phyloP scores from a whole-genome alignment of 257 asterid species.

The Scutellaria baicalensis region DNA sequence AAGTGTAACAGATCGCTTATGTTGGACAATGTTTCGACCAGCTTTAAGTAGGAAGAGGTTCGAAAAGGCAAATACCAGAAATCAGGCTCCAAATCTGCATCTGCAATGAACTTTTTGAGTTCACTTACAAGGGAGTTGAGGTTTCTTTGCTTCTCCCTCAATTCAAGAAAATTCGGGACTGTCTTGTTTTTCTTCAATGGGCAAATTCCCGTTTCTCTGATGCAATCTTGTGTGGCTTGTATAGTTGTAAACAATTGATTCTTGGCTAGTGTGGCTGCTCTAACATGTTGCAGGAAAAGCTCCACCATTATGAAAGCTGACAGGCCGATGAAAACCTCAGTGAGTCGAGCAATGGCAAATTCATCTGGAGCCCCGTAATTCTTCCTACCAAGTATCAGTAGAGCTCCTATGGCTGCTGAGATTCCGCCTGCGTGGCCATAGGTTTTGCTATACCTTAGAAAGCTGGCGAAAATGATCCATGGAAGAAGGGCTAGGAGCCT shows the following conservation, averaged over 20 bases:
- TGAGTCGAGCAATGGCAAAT: conserved; percentile 50
- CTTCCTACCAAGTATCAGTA: conserved; percentile 58
- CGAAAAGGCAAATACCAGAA: conserved; percentile 66
- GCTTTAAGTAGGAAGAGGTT: conserved; percentile 35
- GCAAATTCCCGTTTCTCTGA: conserved; percentile 16
- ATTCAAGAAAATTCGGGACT: neutral
- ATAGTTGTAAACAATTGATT: conserved; percentile 24
- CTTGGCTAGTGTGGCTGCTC: conserved; percentile 59
- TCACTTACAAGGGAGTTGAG: conserved; percentile 24
- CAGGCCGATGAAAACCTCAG: conserved; percentile 55
- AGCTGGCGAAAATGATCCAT: conserved; percentile 54
- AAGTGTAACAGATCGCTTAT: conserved; percentile 28
- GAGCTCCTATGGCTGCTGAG: conserved; percentile 63
- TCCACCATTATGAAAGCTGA: conserved; percentile 39
- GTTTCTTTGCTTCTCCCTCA: conserved; percentile 24
- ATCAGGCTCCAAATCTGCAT: conserved; percentile 55
- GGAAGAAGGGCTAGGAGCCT: conserved; percentile 57
- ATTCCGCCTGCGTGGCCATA: conserved; percentile 58
- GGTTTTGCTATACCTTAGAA: conserved; percentile 51
- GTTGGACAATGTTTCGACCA: conserved; percentile 31
- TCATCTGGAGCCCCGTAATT: conserved; percentile 44
- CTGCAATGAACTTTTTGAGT: conserved; percentile 26
- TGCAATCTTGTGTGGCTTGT: conserved; percentile 30
- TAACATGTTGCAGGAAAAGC: conserved; percentile 46
- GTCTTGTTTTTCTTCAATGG: neutral